These are phyloP conservation scores for Juglanconis oblonga DNA, from an alignment of 2,329 filamentous ascomycete species.

Conservation along the genomic window DNA sequence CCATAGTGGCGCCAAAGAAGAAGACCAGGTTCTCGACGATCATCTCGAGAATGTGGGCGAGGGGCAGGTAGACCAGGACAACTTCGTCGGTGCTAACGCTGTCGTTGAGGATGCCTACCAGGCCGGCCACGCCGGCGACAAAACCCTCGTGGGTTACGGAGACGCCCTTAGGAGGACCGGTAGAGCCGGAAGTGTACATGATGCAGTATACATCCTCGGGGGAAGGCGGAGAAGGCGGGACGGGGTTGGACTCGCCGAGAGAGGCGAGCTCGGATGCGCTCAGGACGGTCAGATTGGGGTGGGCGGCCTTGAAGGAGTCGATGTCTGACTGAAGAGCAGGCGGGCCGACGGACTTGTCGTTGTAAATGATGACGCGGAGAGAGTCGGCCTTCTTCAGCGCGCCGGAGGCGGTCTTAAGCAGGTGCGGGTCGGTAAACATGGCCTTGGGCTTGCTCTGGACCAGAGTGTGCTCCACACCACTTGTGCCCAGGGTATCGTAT, in stretches of 20 bases:
- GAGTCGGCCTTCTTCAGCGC: constrained; percentile 56
- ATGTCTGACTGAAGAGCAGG: constrained; percentile 53
- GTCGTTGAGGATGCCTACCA: constrained; percentile 73
- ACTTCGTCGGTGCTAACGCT: constrained; percentile 75
- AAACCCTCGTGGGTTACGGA: constrained; percentile 78
- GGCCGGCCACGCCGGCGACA: constrained; percentile 78
- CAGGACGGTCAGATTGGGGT: constrained; percentile 51
- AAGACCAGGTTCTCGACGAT: constrained; percentile 89
- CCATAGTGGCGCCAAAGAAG: constrained; percentile 86
- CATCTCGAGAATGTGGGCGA: constrained; percentile 95
- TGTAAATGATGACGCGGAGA: constrained; percentile 62
- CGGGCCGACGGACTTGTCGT: constrained; percentile 46
- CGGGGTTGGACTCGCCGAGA: constrained; percentile 64
- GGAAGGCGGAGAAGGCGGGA: constrained; percentile 68
- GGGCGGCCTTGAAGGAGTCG: constrained; percentile 53
- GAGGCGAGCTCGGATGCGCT: constrained; percentile 54
- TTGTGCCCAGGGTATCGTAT: constrained; percentile 86
- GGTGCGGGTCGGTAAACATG: constrained; percentile 84
- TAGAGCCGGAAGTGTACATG: constrained; percentile 87
- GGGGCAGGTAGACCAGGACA: constrained; percentile 85
- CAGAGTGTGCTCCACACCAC: constrained; percentile 82
- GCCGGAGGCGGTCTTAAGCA: constrained; percentile 58
- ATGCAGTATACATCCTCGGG: constrained; percentile 79
- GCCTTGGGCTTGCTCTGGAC: constrained; percentile 74
- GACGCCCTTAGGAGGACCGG: constrained; percentile 85